Base-by-base conservation (phyloP, 2,329 filamentous ascomycete species). In the Alternaria ventricosa region DNA sequence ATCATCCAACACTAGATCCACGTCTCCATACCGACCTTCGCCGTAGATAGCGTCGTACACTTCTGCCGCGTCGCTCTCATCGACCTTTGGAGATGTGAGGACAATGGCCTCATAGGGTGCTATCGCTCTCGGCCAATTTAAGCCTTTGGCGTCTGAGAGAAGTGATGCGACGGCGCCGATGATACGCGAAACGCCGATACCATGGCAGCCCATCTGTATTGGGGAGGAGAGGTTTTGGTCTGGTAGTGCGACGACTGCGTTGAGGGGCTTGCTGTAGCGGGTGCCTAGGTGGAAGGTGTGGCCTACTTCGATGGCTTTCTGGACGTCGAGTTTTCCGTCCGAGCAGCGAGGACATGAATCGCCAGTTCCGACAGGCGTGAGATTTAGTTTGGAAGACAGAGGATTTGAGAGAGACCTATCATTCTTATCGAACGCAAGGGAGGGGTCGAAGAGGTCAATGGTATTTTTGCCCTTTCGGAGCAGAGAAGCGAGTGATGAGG, bases 201-300 rank as follows among this genome's bases (percentile, higher is more conserved):
- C 96, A 76, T 97, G 93, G 78, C 96, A 99, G 59, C 96, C 96
- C 96, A 99, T 99, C 68, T 97, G 89, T 74, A 97, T 86, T 0
- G 89, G 84, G 0, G 88, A 84, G 9, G 78, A 78, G 15, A 80
- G 68, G 28, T 43, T 65, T 69, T 67, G 30, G 70, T 73, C 25
- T 82, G 86, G 25, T 84, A 71, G 69, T 13, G 83, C 82, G 3
- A 96, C 86, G 1, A 81, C 84, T 1, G 92, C 91, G 8, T 86
- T 82, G 1, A 99, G 84, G 0, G 93, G 90, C 20, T 87, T 84
- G 23, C 92, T 94, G 82, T 99, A 99, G 28, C 94, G 88, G 2
- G 92, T 94, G 11, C 95, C 94, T 2, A 99, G 89, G 78, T 96
- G 90, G 81, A 99, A 99, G 0, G 96, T 98, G 79, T 99, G 96